Evolutionary conservation across 768 basidiomycete species (phyloP), one percentile per base, ranked within the genome.

Genomic region (Hortiboletus flavorubellus): DNA sequence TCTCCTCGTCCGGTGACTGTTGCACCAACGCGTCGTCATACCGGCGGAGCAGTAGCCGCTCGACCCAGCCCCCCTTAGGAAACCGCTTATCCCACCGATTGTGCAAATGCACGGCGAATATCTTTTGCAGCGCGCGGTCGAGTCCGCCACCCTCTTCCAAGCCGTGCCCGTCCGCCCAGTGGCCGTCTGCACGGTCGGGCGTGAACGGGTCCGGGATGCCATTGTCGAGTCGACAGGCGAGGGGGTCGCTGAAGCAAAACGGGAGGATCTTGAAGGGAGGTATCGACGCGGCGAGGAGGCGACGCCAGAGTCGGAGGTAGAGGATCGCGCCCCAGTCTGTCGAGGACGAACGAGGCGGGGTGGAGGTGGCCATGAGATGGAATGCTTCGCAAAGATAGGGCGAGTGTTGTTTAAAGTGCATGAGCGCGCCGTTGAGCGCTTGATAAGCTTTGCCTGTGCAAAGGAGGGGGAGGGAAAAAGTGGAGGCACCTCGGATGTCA

Each of bases 371-470:
- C 85, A 98, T 97, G 65, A 94, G 80, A 68, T 95, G 85, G 76
- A 98, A 94, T 10, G 93, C 91, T 74, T 97, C 93, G 77, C 96
- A 98, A 42, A 98, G 87, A 75, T 97, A 98, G 7, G 96, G 93
- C 8, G 96, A 98, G 71, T 87, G 83, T 65, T 82, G 78, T 57
- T 79, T 81, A 76, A 98, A 98, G 70, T 90, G 89, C 90, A 98
- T 93, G 31, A 98, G 77, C 2, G 95, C 94, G 51, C 96, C 96
- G 67, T 97, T 97, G 55, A 97, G 82, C 3, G 91, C 83, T 49
- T 81, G 79, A 67, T 89, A 88, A 8, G 78, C 71, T 72, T 89
- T 88, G 72, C 84, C 89, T 89, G 67, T 46, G 46, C 35, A 9
- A 18, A 33, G 41, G 31, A 47, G 12, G 31, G 46, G 49, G 2